Evolutionary conservation across 2,329 filamentous ascomycete genomes (phyloP).

Genomic region (Fusarium sp.): DNA sequence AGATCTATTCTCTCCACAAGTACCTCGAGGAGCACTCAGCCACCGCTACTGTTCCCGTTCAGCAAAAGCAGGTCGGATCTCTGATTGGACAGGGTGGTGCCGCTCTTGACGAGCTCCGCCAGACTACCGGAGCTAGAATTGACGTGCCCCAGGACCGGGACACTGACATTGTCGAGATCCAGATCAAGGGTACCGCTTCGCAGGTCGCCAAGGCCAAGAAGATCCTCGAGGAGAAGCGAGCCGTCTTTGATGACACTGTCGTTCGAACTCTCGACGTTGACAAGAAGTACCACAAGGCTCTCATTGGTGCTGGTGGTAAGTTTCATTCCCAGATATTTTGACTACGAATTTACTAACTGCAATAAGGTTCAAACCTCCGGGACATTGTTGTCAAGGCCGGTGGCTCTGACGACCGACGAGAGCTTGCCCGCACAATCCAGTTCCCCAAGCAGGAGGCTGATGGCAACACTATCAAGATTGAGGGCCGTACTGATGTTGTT

Average conservation of each 20-base stretch:
- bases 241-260: conserved; percentile 90
- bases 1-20: conserved; percentile 88
- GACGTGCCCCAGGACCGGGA: conserved; percentile 89
- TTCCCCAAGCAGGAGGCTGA: conserved; percentile 91
- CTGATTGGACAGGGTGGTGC: conserved; percentile 91
- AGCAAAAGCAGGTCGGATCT: conserved; percentile 92
- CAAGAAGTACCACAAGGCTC: conserved; percentile 88
- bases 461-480: conserved; percentile 86
- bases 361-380: conserved; percentile 82
- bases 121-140: conserved; percentile 86
- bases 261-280: conserved; percentile 89
- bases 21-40: conserved; percentile 91
- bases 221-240: conserved; percentile 85
- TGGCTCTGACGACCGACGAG: conserved; percentile 86
- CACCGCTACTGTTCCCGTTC: conserved; percentile 82
- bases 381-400: conserved; percentile 89
- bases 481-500: conserved; percentile 85
- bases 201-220: conserved; percentile 94
- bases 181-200: conserved; percentile 90
- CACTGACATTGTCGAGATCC: conserved; percentile 82
- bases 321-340: conserved; percentile 1
- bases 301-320: conserved; percentile 91
- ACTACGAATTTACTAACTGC: conserved; percentile 48
- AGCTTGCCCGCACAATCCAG: conserved; percentile 88
- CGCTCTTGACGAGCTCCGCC: conserved; percentile 90